phyloP scores from a whole-genome alignment of 2,329 filamentous ascomycete genomes.

The Verticillium klebahnii region DNA sequence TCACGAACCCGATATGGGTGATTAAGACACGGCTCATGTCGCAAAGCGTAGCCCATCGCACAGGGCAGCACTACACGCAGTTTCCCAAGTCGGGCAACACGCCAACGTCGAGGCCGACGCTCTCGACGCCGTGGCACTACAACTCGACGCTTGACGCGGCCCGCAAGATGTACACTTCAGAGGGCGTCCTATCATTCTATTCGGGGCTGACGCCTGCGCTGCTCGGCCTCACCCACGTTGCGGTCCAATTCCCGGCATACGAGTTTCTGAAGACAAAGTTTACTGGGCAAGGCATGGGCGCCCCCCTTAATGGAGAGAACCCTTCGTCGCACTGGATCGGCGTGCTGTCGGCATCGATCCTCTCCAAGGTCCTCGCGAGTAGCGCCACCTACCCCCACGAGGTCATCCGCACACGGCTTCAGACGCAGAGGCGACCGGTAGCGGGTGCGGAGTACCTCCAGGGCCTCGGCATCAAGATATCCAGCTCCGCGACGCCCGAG shows the following conservation, averaged over 20 bases:
- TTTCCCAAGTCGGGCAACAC: constrained; percentile 48
- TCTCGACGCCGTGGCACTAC: constrained; percentile 84
- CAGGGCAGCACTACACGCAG: constrained; percentile 38
- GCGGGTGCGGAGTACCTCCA: constrained; percentile 49
- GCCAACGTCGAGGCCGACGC: constrained; percentile 48
- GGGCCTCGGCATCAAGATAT: constrained; percentile 38
- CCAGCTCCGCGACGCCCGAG: constrained; percentile 38
- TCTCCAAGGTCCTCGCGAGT: constrained; percentile 92
- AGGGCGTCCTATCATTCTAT: constrained; percentile 89
- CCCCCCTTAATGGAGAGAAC: constrained; percentile 47
- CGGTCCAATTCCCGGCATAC: constrained; percentile 94
- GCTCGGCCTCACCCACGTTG: constrained; percentile 88
- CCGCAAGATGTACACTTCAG: constrained; percentile 89
- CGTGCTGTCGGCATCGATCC: constrained; percentile 80
- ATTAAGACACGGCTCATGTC: constrained; percentile 99
- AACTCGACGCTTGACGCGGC: constrained; percentile 84
- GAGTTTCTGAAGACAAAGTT: constrained; percentile 89
- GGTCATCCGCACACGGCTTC: constrained; percentile 86
- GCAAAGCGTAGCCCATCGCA: constrained; percentile 59
- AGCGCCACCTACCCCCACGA: constrained; percentile 97
- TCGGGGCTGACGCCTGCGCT: constrained; percentile 90
- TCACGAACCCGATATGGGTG: constrained; percentile 98
- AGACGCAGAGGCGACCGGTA: constrained; percentile 80
- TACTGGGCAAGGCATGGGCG: constrained; percentile 84
- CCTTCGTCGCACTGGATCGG: constrained; percentile 72